Conservation (phyloP, 306 rosid genomes). For the Cucurbita argyrosperma region DNA sequence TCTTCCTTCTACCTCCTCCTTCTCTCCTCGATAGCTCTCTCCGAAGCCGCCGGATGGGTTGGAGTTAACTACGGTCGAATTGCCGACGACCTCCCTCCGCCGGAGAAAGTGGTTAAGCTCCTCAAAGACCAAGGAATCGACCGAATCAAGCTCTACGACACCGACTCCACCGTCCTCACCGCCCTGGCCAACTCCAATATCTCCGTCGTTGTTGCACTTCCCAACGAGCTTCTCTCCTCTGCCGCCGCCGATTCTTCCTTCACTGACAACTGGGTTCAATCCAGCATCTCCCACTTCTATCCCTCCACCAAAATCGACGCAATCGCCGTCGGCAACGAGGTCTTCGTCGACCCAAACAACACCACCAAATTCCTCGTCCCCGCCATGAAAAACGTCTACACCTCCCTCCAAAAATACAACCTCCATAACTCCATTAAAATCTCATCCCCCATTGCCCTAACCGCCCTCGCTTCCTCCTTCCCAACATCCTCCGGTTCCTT, state of each 20-base stretch:
- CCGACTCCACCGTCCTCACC: conserved; percentile 38
- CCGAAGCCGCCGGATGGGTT: conserved; percentile 30
- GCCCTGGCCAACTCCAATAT: conserved; percentile 50
- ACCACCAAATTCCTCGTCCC: conserved; percentile 48
- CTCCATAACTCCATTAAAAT: conserved; percentile 34
- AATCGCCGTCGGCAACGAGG: conserved; percentile 82
- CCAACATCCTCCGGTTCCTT: conserved; percentile 74
- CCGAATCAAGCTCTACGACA: conserved; percentile 65
- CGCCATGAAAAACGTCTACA: conserved; percentile 56
- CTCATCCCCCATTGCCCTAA: conserved; percentile 63
- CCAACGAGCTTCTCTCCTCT: background rate
- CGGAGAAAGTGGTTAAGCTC: conserved; percentile 48
- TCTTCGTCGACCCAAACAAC: conserved; percentile 56
- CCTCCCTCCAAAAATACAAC: conserved; percentile 23
- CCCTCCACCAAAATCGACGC: conserved; percentile 59
- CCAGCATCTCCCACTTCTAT: conserved; percentile 34
- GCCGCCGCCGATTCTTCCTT: conserved; percentile 42
- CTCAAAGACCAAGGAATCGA: conserved; percentile 39
- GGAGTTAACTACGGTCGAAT: conserved; percentile 74
- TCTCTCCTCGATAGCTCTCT: conserved; percentile 10
- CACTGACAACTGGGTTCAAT: conserved; percentile 62
- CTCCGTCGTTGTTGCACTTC: background rate
- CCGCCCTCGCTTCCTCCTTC: conserved; percentile 42
- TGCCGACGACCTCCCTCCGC: conserved; percentile 49
- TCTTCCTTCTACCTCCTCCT: conserved; percentile 1